A percentile compares a stretch with the other conserved stretches of the same genome.
phyloP scores from a whole-genome alignment of 192 early-diverging fungal genomes.

The Phycomyces blakesleeanus region DNA sequence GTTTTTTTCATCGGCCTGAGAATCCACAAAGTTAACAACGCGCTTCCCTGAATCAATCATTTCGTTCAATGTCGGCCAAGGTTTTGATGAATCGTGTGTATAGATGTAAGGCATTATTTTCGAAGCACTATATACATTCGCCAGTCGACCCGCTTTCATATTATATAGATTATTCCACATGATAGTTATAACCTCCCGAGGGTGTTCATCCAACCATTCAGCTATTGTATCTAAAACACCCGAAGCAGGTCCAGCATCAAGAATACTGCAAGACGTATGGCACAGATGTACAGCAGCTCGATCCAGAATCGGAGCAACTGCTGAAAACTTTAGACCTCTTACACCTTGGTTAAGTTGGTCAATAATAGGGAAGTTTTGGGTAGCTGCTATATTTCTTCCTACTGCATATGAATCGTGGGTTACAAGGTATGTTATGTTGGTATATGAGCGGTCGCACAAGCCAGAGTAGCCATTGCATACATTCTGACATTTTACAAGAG shows the following conservation, averaged over 20 bases:
- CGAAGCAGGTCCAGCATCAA: constrained; percentile 55
- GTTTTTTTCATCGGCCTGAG: constrained; percentile 39
- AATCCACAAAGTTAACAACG: constrained; percentile 60
- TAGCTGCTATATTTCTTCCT: constrained; percentile 48
- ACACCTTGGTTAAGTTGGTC: constrained; percentile 70
- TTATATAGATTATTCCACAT: constrained; percentile 64
- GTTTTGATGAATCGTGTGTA: constrained; percentile 33
- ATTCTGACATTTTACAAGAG: constrained; percentile 6
- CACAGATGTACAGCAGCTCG: constrained; percentile 50
- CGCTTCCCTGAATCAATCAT: constrained; percentile 64
- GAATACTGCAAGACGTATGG: constrained; percentile 53
- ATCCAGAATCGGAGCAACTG: constrained; percentile 12
- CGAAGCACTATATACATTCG: constrained; percentile 7
- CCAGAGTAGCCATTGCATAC: constrained; percentile 60
- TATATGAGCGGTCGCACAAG: constrained; percentile 59
- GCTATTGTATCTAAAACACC: constrained; percentile 49
- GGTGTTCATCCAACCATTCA: constrained; percentile 56
- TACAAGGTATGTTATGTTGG: constrained; percentile 56
- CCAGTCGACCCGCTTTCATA: constrained; percentile 42
- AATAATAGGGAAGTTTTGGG: constrained; percentile 58
- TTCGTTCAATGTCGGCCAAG: constrained; percentile 64
- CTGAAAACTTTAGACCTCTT: constrained; percentile 67
- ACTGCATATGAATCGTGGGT: constrained; percentile 74
- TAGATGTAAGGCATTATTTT: constrained; percentile 20
- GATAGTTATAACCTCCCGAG: constrained; percentile 73